phyloP scores from a whole-genome alignment of 2,329 filamentous ascomycete genomes.

The Metarhizium guizhouense region DNA sequence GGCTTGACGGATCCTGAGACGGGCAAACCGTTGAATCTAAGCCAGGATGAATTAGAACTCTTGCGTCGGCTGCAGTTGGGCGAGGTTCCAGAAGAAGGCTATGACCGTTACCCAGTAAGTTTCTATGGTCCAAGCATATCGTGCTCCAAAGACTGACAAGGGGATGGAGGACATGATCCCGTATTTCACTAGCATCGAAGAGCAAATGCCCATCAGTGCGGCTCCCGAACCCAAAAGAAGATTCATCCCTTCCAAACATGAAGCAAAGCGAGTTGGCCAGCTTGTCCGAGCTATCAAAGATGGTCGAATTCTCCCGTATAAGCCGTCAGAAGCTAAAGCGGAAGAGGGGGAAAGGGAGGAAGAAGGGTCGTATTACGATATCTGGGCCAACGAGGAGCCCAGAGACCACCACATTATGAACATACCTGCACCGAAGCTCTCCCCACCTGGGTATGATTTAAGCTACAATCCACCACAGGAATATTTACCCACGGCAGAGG shows the following conservation, averaged over 20 bases:
- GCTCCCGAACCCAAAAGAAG: conserved; percentile 93
- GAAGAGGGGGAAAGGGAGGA: conserved; percentile 64
- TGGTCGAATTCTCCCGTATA: conserved; percentile 87
- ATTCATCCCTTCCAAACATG: conserved; percentile 94
- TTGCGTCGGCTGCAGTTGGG: conserved; percentile 83
- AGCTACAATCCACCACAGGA: conserved; percentile 95
- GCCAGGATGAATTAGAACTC: conserved; percentile 78
- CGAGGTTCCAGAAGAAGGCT: conserved; percentile 77
- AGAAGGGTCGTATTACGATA: conserved; percentile 68
- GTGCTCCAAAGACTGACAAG: neutral
- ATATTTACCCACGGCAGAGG: conserved; percentile 79
- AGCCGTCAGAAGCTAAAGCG: conserved; percentile 52
- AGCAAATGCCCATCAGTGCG: conserved; percentile 89
- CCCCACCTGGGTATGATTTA: conserved; percentile 88
- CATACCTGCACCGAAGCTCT: conserved; percentile 84
- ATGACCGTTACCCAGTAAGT: conserved; percentile 80
- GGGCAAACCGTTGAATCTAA: conserved; percentile 84
- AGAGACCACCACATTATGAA: conserved; percentile 85
- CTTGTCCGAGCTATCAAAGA: conserved; percentile 92
- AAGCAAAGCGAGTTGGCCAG: conserved; percentile 94
- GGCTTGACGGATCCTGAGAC: conserved; percentile 90
- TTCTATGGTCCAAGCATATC: neutral
- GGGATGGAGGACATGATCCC: conserved; percentile 66
- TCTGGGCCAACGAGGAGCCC: conserved; percentile 89
- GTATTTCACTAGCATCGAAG: conserved; percentile 84